Percentiles rank a stretch among this genome's conserved stretches.
Conservation (phyloP, 2,329 filamentous ascomycete species). For the Pseudopithomyces maydicus region DNA sequence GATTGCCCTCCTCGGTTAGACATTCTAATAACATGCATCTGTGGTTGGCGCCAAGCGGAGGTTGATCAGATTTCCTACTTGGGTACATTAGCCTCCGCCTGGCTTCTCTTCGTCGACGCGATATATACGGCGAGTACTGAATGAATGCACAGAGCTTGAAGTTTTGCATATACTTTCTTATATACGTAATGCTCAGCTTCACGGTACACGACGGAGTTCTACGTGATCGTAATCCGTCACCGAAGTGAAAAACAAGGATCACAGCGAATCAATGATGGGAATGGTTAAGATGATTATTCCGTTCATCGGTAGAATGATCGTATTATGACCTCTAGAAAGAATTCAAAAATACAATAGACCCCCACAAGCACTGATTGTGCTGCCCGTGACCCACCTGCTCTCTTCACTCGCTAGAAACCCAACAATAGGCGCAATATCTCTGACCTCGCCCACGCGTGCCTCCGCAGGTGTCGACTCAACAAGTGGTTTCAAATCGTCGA, state of each 20-base stretch:
- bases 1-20: not conserved
- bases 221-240: no score
- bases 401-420: slow-evolving; percentile 56
- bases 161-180: no score
- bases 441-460: slow-evolving; percentile 54
- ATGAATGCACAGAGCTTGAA: no score
- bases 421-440: slow-evolving; percentile 60
- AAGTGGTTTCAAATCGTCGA: slow-evolving; percentile 24
- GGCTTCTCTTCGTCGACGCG: no score
- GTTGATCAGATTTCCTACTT: not conserved
- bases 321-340: not conserved
- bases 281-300: no score
- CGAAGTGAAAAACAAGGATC: no score
- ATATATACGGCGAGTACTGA: no score
- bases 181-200: no score
- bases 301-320: no score
- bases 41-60: not conserved
- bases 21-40: no score
- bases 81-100: not conserved
- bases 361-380: slow-evolving; percentile 58
- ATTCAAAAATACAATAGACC: slow-evolving; percentile 29
- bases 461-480: slow-evolving; percentile 54
- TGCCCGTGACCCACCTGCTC: slow-evolving; percentile 46
- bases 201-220: no score
- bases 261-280: no score